phyloP scores from a whole-genome alignment of 108 stramenopile species.

The Nitzschia inconspicua region DNA sequence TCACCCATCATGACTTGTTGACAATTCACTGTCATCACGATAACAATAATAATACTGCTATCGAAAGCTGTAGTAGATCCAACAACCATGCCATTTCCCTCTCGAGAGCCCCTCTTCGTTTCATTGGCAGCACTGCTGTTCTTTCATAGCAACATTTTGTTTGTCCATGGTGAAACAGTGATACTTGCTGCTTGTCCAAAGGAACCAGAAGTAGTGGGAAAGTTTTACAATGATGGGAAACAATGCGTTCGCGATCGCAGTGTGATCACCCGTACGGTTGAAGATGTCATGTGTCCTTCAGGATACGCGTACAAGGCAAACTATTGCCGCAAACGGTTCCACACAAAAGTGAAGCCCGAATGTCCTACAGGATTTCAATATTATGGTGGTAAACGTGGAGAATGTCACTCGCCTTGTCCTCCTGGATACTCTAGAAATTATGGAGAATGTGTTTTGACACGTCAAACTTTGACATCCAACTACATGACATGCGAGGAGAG shows the following conservation, averaged over 20 bases:
- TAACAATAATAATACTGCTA: too few species aligned
- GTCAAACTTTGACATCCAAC: background rate
- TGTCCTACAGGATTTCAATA: conserved; percentile 17
- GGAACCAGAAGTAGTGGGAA: conserved; percentile 21
- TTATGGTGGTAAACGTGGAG: background rate
- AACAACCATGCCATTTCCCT: too few species aligned
- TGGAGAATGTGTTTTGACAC: conserved; percentile 3
- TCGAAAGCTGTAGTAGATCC: too few species aligned
- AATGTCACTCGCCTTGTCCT: conserved; percentile 15
- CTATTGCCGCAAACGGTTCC: background rate
- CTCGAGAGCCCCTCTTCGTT: too few species aligned
- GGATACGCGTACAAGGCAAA: background rate
- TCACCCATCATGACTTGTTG: too few species aligned
- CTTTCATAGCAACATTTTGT: too few species aligned
- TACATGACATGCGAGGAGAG: conserved; percentile 13
- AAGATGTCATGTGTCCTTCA: conserved; percentile 8
- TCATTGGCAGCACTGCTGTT: too few species aligned
- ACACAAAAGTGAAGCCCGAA: conserved; percentile 1
- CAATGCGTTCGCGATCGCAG: conserved; percentile 20
- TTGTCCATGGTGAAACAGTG: conserved; percentile 12
- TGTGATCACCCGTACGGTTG: background rate
- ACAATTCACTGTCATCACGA: too few species aligned
- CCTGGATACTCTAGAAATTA: background rate
- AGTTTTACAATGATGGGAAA: conserved; percentile 16
- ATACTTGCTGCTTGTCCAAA: conserved; percentile 14